phyloP scores from a whole-genome alignment of 169 alveolate genomes.

The Plasmodium yoelii region DNA sequence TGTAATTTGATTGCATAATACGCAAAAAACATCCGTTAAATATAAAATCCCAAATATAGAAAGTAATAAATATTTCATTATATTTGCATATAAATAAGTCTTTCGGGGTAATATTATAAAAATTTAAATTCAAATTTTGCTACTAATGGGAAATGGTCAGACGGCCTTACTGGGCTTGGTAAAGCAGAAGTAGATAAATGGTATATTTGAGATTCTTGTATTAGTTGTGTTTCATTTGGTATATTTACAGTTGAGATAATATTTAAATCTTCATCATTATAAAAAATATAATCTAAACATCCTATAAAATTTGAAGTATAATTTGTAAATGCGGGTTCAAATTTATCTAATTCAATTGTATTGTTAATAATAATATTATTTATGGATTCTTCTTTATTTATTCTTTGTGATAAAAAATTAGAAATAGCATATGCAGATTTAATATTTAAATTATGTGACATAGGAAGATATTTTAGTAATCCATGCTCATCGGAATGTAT shows the following conservation, averaged over 20 bases:
- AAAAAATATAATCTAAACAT: slow-evolving; percentile 85
- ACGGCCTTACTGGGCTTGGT: slow-evolving; percentile 86
- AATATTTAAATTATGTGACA: slow-evolving; percentile 81
- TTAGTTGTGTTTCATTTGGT: slow-evolving; percentile 77
- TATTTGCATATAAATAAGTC: no score
- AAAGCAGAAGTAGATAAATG: slow-evolving; percentile 83
- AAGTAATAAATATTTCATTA: no score
- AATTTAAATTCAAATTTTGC: slow-evolving; percentile 83
- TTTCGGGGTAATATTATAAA: background rate
- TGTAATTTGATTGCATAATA: background rate
- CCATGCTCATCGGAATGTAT: slow-evolving; percentile 78
- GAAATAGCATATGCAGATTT: slow-evolving; percentile 83
- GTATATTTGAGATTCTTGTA: slow-evolving; percentile 84
- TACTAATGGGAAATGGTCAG: slow-evolving; percentile 85
- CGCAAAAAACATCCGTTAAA: background rate
- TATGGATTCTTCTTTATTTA: slow-evolving; percentile 48
- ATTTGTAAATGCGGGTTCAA: slow-evolving; percentile 86
- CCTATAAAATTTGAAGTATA: slow-evolving; percentile 84
- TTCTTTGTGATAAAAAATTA: slow-evolving; percentile 42
- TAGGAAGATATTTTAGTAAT: slow-evolving; percentile 78
- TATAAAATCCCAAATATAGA: no score
- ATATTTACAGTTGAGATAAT: slow-evolving; percentile 80
- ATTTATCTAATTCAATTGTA: slow-evolving; percentile 12
- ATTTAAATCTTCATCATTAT: slow-evolving; percentile 79
- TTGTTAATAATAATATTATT: background rate